Percentiles rank a stretch among this genome's conserved stretches.
These are phyloP conservation scores for Starmerella sp. DNA, from an alignment of 805 yeast species.

Conservation along the genomic window DNA sequence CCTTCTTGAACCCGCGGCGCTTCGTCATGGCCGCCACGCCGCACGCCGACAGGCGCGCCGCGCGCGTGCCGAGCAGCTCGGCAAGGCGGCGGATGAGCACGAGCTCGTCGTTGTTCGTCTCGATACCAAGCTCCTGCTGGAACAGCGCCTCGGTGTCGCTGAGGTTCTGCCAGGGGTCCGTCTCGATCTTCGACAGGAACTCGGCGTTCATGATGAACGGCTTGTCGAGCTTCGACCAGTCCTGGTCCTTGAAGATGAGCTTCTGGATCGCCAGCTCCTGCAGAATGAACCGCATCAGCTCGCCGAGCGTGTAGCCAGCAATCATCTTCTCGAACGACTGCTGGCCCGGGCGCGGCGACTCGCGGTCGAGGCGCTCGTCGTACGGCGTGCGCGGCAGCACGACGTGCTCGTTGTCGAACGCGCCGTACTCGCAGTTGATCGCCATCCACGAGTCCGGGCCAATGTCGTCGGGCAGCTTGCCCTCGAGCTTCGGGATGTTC, in stretches of 20 bases:
- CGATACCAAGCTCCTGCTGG: conserved; percentile 44
- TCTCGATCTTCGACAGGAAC: conserved; percentile 74
- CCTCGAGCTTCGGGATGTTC: conserved; percentile 72
- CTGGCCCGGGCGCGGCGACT: conserved; percentile 93
- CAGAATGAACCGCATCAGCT: conserved; percentile 68
- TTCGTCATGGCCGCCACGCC: conserved; percentile 90
- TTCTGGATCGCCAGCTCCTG: conserved; percentile 59
- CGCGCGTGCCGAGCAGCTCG: conserved; percentile 80
- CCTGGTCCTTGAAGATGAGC: conserved; percentile 59
- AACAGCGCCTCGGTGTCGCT: conserved; percentile 62
- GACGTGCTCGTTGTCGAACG: conserved; percentile 81
- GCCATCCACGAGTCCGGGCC: conserved; percentile 67
- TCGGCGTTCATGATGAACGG: conserved; percentile 81
- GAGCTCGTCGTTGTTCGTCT: conserved; percentile 67
- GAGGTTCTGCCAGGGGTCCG: conserved; percentile 78
- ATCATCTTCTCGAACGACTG: conserved; percentile 96
- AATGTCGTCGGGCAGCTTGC: conserved; percentile 54
- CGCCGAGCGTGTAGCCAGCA: conserved; percentile 93
- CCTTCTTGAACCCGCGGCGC: conserved; percentile 58
- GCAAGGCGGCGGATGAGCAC: conserved; percentile 70
- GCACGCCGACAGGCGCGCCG: conserved; percentile 85
- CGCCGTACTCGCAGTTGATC: conserved; percentile 96
- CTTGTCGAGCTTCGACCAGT: conserved; percentile 46
- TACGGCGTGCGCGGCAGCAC: conserved; percentile 83
- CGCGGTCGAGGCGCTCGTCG: conserved; percentile 67